Evolutionary conservation across 2,329 filamentous ascomycete genomes (phyloP), one percentile per base, ranked within the genome.

Genomic region (Ophiostoma triangulosporum): DNA sequence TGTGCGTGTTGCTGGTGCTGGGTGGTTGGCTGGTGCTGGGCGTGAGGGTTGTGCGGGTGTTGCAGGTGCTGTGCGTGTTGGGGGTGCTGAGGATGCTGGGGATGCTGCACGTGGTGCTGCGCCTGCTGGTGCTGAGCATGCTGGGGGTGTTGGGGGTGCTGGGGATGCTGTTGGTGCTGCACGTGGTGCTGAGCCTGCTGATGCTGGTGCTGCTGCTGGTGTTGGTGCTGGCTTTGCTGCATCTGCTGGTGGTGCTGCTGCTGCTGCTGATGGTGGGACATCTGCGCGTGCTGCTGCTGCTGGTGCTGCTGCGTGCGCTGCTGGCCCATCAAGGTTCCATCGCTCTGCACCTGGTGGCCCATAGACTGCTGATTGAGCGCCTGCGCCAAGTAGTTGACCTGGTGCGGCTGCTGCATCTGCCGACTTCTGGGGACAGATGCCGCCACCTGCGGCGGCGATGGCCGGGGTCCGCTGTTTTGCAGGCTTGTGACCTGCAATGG

Each of bases 401-500:
- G 53, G 29, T 61, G 62, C 46, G 66, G 66, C 40, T 69, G 62
- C 59, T 68, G 67, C 65, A 74, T 73, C 66, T 71, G 75, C 56
- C 61, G 73, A 67, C 50, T 70, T 66, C 55, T 71, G 66, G 55
- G 71, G 66, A 56, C 68, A 68, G 74, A 69, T 40, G 73, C 69
- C 60, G 73, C 73, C 54, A 75, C 68, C 52, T 75, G 66, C 60
- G 74, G 74, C 51, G 68, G 62, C 54, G 68, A 69, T 31, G 71
- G 68, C 17, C 68, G 60, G 22, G 65, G 58, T 58, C 60, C 32
- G 48, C 29, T 72, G 73, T 62, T 74, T 61, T 70, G 65, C 53
- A 75, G 68, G 64, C 71, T 74, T 57, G 70, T 64, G 52, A 78
- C 68, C 55, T 67, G 64, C 26, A 73, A 70, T 61, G 68, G 73